These are phyloP conservation scores for Saprolegnia parasitica DNA, from an alignment of 352 stramenopile species.

Conservation along the genomic window DNA sequence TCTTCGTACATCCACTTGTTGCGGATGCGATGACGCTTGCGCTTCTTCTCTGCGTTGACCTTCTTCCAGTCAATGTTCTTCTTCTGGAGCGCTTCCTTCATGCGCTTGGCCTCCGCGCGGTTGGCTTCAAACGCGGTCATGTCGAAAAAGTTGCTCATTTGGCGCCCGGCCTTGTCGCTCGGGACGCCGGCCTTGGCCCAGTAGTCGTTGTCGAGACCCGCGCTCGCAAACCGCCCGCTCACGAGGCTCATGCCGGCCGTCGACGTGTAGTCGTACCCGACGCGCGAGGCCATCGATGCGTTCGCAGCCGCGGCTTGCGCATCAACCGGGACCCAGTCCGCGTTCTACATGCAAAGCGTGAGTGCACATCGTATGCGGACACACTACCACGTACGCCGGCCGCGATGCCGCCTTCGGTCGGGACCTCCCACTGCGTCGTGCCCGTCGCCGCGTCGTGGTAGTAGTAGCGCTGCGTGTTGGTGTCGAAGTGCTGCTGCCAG, in stretches of 20 bases:
- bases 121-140: constrained; percentile 74
- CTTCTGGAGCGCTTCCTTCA: constrained; percentile 78
- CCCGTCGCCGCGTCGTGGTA: constrained; percentile 78
- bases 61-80: constrained; percentile 87
- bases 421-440: constrained; percentile 74
- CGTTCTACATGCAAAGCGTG: constrained; percentile 42
- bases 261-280: constrained; percentile 53
- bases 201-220: constrained; percentile 70
- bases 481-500: constrained; percentile 84
- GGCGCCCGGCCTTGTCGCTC: constrained; percentile 62
- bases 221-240: constrained; percentile 48
- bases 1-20: constrained; percentile 84
- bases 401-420: constrained; percentile 45
- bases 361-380: background rate
- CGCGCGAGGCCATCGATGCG: constrained; percentile 42
- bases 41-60: constrained; percentile 77
- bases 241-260: constrained; percentile 64
- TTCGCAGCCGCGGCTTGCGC: constrained; percentile 23
- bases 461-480: constrained; percentile 73
- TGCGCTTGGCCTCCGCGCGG: constrained; percentile 61
- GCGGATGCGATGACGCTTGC: constrained; percentile 76
- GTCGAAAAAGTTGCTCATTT: constrained; percentile 88
- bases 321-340: constrained; percentile 71
- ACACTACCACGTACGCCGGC: constrained; percentile 48
- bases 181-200: constrained; percentile 54